Conservation (phyloP, 768 basidiomycete genomes). For the Russula foetens region DNA sequence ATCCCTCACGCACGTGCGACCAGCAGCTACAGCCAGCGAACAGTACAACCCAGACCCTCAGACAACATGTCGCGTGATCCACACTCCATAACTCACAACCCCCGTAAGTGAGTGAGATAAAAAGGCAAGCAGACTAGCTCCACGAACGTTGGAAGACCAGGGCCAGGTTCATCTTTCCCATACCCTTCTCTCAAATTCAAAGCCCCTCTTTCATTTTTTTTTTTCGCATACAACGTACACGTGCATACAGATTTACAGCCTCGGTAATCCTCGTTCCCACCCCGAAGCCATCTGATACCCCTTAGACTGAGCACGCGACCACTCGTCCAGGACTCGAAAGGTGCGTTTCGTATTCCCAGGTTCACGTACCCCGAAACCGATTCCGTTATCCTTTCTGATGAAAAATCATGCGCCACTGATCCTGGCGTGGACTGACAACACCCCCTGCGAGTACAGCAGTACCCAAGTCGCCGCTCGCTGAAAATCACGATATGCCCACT, state of each 20-base stretch:
- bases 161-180: too few species aligned
- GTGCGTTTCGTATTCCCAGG: neutral
- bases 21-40: neutral
- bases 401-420: neutral
- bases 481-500: too few species aligned
- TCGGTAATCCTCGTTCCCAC: neutral
- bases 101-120: too few species aligned
- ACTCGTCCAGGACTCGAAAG: neutral
- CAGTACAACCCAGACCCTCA: too few species aligned
- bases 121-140: too few species aligned
- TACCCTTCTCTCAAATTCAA: neutral
- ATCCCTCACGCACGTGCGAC: constrained; percentile 10
- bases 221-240: neutral
- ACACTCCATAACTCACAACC: too few species aligned
- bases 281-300: neutral
- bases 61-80: too few species aligned
- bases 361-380: neutral
- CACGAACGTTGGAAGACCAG: neutral
- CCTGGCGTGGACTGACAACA: neutral
- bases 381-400: neutral
- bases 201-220: neutral
- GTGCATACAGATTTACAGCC: neutral
- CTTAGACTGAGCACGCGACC: neutral
- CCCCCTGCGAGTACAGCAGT: neutral
- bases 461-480: too few species aligned